phyloP scores from a whole-genome alignment of 768 basidiomycete genomes.

The Mycena chlorophos region DNA sequence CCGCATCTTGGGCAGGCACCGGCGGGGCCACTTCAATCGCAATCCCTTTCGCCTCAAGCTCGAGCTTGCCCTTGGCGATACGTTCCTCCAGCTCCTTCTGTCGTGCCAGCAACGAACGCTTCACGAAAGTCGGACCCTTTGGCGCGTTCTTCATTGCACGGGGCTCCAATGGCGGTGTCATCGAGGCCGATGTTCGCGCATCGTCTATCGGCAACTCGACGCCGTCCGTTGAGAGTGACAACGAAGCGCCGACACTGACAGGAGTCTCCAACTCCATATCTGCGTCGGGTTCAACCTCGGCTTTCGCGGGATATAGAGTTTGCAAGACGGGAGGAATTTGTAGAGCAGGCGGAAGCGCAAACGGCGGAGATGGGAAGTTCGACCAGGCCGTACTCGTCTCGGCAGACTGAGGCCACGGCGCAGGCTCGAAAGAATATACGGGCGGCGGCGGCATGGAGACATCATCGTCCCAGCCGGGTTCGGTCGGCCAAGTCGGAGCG shows the following conservation, averaged over 20 bases:
- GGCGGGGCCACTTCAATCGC: neutral
- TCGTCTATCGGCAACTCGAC: neutral
- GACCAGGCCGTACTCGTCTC: neutral
- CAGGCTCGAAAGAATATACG: neutral
- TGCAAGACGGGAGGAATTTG: neutral
- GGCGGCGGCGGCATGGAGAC: neutral
- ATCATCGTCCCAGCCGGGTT: neutral
- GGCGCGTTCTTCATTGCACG: slow-evolving; percentile 40
- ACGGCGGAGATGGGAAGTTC: neutral
- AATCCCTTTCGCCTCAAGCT: slow-evolving; percentile 27
- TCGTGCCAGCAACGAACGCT: slow-evolving; percentile 39
- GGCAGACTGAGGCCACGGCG: slow-evolving; percentile 1
- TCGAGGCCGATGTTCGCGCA: neutral
- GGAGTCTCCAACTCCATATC: slow-evolving; percentile 37
- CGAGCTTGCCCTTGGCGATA: slow-evolving; percentile 39
- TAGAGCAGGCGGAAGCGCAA: neutral
- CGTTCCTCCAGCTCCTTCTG: slow-evolving; percentile 48
- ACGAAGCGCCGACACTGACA: slow-evolving; percentile 1
- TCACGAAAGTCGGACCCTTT: slow-evolving; percentile 38
- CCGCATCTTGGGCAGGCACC: slow-evolving; percentile 12
- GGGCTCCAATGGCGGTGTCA: slow-evolving; percentile 35
- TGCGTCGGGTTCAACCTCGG: slow-evolving; percentile 3
- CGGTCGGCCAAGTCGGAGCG: neutral
- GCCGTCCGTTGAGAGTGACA: neutral
- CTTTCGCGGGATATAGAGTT: neutral